phyloP scores from a whole-genome alignment of 208 protist genomes.

The Crithidia acanthocephali region DNA sequence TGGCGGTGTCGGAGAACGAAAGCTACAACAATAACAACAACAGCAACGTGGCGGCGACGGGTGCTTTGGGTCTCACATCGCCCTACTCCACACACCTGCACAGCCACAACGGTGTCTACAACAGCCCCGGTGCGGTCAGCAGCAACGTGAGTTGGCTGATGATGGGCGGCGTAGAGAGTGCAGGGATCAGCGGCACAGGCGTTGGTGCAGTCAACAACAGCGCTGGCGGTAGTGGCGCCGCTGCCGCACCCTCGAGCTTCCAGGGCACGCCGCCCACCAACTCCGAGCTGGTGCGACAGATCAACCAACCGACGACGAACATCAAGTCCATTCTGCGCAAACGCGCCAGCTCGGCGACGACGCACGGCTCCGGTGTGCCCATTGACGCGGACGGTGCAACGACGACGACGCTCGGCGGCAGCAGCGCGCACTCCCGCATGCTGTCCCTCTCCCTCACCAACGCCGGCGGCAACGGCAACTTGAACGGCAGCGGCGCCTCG shows the following conservation, averaged over 20 bases:
- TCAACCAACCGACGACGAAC: constrained; percentile 21
- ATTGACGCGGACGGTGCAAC: not conserved
- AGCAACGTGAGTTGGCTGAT: constrained; percentile 8
- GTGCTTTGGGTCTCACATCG: not conserved
- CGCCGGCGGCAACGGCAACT: not conserved
- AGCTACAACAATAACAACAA: not conserved
- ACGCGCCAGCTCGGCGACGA: not conserved
- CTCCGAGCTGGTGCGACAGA: constrained; percentile 30
- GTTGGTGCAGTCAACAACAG: not conserved
- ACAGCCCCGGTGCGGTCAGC: not conserved
- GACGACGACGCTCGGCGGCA: not conserved
- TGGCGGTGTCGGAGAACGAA: not conserved
- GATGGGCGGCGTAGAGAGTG: not conserved
- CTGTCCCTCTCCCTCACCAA: constrained; percentile 14
- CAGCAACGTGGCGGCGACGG: not conserved
- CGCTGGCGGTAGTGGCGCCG: not conserved
- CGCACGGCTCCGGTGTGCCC: not conserved
- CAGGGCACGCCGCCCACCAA: constrained; percentile 20
- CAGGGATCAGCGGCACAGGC: not conserved
- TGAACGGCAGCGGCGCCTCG: not conserved
- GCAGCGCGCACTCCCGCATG: constrained; percentile 3
- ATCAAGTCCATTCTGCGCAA: constrained; percentile 36
- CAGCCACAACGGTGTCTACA: not conserved
- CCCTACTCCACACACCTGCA: not conserved
- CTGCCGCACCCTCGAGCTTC: not conserved